A percentile compares a stretch with the other conserved stretches of the same genome.
These are phyloP conservation scores for Penicillium argentinense DNA, from an alignment of 495 filamentous ascomycete species.

Conservation along the genomic window DNA sequence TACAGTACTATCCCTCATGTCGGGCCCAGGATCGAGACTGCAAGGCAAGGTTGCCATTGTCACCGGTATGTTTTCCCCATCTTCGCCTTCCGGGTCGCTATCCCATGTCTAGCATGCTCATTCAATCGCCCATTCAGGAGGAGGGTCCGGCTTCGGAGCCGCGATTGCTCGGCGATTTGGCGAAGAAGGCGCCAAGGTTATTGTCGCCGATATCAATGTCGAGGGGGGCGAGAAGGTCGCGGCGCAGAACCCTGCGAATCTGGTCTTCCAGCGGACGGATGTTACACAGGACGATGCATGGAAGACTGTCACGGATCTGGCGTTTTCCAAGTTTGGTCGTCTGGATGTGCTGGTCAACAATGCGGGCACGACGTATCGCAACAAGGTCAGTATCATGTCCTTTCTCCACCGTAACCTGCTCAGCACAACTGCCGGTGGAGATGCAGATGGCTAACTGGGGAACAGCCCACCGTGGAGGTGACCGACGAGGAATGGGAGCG, in stretches of 20 bases:
- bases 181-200: constrained; percentile 57
- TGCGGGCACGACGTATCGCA: constrained; percentile 67
- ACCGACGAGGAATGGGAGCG: constrained; percentile 67
- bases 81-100: too few species aligned
- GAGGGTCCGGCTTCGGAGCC: constrained; percentile 58
- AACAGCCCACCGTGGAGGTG: constrained; percentile 57
- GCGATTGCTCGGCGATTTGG: constrained; percentile 57
- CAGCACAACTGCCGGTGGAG: too few species aligned
- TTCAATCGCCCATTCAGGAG: constrained; percentile 27
- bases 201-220: constrained; percentile 60
- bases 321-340: constrained; percentile 48
- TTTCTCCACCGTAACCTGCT: not conserved
- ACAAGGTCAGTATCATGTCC: constrained; percentile 47
- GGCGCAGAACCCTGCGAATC: constrained; percentile 33
- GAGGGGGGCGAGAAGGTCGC: constrained; percentile 50
- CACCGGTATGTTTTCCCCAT: constrained; percentile 55
- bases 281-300: constrained; percentile 53
- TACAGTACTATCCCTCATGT: constrained; percentile 6
- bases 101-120: not conserved
- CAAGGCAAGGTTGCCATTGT: constrained; percentile 91
- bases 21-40: constrained; percentile 45
- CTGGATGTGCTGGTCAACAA: constrained; percentile 67
- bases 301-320: constrained; percentile 44
- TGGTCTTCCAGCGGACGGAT: constrained; percentile 50
- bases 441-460: constrained; percentile 1